Evolutionary conservation across 2,329 filamentous ascomycete genomes (phyloP).

Genomic region (Chaetomiaceae sp.): DNA sequence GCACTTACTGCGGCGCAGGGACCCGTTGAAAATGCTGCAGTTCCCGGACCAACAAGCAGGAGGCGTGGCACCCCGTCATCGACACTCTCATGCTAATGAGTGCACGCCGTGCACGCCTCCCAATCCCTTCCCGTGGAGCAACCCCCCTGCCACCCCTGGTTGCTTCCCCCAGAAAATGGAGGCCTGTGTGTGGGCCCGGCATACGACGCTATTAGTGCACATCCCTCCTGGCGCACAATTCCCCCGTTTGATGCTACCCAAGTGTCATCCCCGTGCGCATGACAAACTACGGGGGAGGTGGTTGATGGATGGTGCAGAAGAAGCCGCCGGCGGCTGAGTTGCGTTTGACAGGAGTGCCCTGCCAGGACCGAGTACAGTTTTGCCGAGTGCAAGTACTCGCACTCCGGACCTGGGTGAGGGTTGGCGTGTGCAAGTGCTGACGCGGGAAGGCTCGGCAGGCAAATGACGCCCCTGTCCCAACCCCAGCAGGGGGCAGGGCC

Average conservation of each 20-base stretch:
- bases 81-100: no score
- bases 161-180: conserved; percentile 9
- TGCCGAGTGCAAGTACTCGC: neutral
- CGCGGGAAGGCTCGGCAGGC: conserved; percentile 9
- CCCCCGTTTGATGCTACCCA: neutral
- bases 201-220: conserved; percentile 6
- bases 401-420: no score
- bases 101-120: conserved; percentile 4
- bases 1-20: conserved; percentile 18
- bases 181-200: conserved; percentile 11
- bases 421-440: conserved; percentile 2
- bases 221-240: neutral
- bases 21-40: conserved; percentile 14
- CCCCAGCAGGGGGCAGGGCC: neutral
- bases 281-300: neutral
- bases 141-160: conserved; percentile 3
- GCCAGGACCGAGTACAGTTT: neutral
- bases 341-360: neutral
- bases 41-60: conserved; percentile 9
- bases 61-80: neutral
- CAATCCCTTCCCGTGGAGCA: neutral
- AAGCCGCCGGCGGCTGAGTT: neutral
- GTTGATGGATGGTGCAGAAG: neutral
- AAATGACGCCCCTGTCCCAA: neutral
- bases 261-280: neutral